Evolutionary conservation across 306 rosid genomes (phyloP).

Genomic region (apple (Malus domestica)): ASM211411v1 NC_041803.1:11318001-11318500

Average conservation of each 20-base stretch:
- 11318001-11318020: neutral
- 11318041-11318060: neutral
- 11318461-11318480: slow-evolving; percentile 84
- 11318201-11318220: slow-evolving; percentile 94
- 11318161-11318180: slow-evolving; percentile 81
- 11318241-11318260: neutral
- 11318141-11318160: slow-evolving; percentile 92
- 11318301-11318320: neutral
- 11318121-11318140: slow-evolving; percentile 96
- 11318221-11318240: slow-evolving; percentile 9
- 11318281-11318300: neutral
- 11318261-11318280: neutral
- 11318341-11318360: slow-evolving; percentile 94
- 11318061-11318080: neutral
- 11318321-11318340: slow-evolving; percentile 9
- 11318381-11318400: slow-evolving; percentile 91
- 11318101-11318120: slow-evolving; percentile 90
- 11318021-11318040: neutral
- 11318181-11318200: slow-evolving; percentile 99
- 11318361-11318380: slow-evolving; percentile 99
- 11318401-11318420: slow-evolving; percentile 80
- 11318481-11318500: slow-evolving; percentile 75
- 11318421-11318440: slow-evolving; percentile 91
- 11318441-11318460: slow-evolving; percentile 87
- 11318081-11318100: slow-evolving; percentile 47